Evolutionary conservation across 306 rosid species (phyloP).

Genomic region (Ormosia emarginata): DNA sequence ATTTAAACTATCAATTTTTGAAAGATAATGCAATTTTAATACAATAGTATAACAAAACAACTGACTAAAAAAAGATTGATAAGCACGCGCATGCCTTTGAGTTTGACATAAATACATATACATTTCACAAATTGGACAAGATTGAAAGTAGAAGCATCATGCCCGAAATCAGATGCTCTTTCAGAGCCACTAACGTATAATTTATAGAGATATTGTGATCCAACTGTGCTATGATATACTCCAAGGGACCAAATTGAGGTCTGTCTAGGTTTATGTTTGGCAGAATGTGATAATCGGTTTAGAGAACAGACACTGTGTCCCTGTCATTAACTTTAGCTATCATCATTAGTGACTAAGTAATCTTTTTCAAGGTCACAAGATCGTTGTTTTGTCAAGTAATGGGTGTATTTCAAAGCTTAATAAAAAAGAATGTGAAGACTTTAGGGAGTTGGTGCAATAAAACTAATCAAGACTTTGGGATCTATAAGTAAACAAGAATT

Average conservation of each 20-base stretch:
- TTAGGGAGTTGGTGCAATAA: slow-evolving; percentile 6
- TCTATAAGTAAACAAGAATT: slow-evolving; percentile 24
- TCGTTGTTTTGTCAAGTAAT: slow-evolving; percentile 28
- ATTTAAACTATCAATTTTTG: slow-evolving; percentile 19
- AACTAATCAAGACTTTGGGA: slow-evolving; percentile 22
- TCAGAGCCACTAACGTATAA: slow-evolving; percentile 5
- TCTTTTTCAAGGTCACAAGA: slow-evolving; percentile 21
- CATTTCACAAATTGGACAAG: slow-evolving; percentile 25
- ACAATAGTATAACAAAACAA: neutral
- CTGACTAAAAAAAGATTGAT: slow-evolving; percentile 14
- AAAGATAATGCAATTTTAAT: slow-evolving; percentile 16
- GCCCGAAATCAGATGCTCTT: slow-evolving; percentile 28
- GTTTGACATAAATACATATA: slow-evolving; percentile 14
- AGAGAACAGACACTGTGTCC: slow-evolving; percentile 37
- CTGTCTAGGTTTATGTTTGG: slow-evolving; percentile 26
- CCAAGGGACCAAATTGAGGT: slow-evolving; percentile 27
- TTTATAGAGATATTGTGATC: slow-evolving; percentile 26
- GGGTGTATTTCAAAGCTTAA: slow-evolving; percentile 15
- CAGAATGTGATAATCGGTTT: slow-evolving; percentile 21
- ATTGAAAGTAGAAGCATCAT: slow-evolving; percentile 26
- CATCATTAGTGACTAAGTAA: slow-evolving; percentile 38
- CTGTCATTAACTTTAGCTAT: slow-evolving; percentile 44
- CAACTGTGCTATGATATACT: neutral
- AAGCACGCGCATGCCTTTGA: slow-evolving; percentile 42
- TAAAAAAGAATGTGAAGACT: slow-evolving; percentile 24